Percentiles rank a stretch among this genome's conserved stretches.
These are phyloP conservation scores for Pseudophaeomoniella oleicola DNA, from an alignment of 2,329 filamentous ascomycete genomes.

Conservation along the genomic window DNA sequence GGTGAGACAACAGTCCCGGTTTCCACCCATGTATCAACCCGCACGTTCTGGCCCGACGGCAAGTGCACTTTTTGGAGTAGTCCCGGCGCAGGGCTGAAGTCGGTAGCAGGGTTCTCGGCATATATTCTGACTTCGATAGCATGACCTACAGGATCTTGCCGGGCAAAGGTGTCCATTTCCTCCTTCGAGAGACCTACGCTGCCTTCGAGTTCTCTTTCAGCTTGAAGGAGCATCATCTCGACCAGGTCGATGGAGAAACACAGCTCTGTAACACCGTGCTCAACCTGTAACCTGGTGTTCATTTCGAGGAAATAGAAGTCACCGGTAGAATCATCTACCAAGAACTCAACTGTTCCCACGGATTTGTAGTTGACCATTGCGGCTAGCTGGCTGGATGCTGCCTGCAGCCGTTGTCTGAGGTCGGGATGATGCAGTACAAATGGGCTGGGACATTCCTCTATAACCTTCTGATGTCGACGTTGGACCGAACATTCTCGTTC, in stretches of 20 bases:
- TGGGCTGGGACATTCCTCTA: constrained; percentile 78
- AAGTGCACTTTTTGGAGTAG: constrained; percentile 42
- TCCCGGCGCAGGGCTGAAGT: constrained; percentile 46
- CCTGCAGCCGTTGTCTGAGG: constrained; percentile 48
- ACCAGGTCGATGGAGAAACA: constrained; percentile 41
- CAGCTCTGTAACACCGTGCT: constrained; percentile 43
- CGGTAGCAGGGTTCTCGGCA: constrained; percentile 42
- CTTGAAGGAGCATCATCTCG: constrained; percentile 40
- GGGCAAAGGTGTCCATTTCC: constrained; percentile 27
- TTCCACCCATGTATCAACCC: constrained; percentile 51
- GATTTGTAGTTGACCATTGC: constrained; percentile 55
- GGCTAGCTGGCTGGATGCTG: constrained; percentile 55
- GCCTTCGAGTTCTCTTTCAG: constrained; percentile 33
- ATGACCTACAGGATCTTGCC: constrained; percentile 25
- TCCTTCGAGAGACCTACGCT: constrained; percentile 28
- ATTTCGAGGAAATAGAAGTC: constrained; percentile 57
- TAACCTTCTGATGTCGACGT: constrained; percentile 74
- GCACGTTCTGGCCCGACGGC: constrained; percentile 30
- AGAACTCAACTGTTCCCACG: constrained; percentile 80
- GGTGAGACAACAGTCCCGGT: constrained; percentile 42
- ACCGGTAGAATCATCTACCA: constrained; percentile 68
- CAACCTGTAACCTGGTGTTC: constrained; percentile 44
- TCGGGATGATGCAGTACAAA: constrained; percentile 37
- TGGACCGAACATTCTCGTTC: constrained; percentile 84
- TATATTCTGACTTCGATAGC: constrained; percentile 42